phyloP scores from a whole-genome alignment of 1,284 basidiomycete species.

The Fomitopsis schrenkii region DNA sequence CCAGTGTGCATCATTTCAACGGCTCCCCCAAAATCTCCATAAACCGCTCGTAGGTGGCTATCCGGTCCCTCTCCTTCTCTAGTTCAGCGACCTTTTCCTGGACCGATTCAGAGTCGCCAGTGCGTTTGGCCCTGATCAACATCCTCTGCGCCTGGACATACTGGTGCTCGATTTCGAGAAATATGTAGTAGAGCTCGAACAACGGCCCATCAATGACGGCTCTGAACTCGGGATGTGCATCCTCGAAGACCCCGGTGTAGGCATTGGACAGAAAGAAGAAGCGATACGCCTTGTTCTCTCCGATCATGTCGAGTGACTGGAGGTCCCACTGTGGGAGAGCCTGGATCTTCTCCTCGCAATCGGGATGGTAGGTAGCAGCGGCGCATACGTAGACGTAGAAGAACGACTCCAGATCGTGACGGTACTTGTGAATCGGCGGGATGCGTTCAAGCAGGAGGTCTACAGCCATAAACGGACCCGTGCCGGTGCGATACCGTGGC shows the following conservation, averaged over 20 bases:
- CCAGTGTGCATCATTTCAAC: neutral
- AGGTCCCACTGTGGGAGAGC: neutral
- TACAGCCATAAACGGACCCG: slow-evolving; percentile 24
- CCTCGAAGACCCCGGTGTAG: no score
- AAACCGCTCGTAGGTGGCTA: neutral
- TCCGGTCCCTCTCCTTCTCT: neutral
- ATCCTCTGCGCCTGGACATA: no score
- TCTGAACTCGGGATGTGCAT: no score
- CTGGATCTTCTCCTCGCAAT: neutral
- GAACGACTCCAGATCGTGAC: slow-evolving; percentile 30
- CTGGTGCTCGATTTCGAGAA: neutral
- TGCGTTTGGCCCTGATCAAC: neutral
- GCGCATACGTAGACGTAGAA: slow-evolving; percentile 18
- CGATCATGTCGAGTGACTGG: neutral
- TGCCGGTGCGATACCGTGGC: slow-evolving; percentile 19
- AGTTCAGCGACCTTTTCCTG: neutral
- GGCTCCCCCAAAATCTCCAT: neutral
- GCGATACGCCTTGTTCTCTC: neutral
- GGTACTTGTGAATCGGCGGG: slow-evolving; percentile 21
- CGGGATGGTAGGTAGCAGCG: neutral
- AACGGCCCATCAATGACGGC: no score
- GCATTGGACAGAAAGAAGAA: neutral
- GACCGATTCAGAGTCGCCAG: neutral
- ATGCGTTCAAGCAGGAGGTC: slow-evolving; percentile 15
- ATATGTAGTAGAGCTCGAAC: no score